phyloP scores from a whole-genome alignment of 257 asterid genomes.

The Mentha longifolia region DNA sequence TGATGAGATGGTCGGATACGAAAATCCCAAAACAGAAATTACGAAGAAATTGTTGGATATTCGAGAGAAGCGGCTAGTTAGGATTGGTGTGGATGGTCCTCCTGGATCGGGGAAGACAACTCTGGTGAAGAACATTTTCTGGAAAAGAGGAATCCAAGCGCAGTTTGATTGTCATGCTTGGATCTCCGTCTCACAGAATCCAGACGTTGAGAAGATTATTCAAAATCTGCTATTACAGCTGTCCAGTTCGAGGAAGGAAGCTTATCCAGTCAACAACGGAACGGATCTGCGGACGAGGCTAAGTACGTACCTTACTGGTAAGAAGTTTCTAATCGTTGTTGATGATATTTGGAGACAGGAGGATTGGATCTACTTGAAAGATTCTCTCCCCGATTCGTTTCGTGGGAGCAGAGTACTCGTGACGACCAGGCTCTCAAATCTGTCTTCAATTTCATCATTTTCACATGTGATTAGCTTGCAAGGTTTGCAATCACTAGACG shows the following conservation, averaged over 20 bases:
- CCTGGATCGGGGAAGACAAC: conserved; percentile 45
- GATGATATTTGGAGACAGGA: conserved; percentile 45
- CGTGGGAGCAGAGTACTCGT: conserved; percentile 53
- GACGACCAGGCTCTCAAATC: conserved; percentile 43
- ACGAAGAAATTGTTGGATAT: neutral
- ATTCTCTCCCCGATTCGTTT: conserved; percentile 43
- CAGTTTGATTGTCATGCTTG: conserved; percentile 45
- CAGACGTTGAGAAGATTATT: conserved; percentile 3
- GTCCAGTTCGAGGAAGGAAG: conserved; percentile 21
- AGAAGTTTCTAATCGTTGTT: conserved; percentile 49
- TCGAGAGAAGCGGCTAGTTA: conserved; percentile 28
- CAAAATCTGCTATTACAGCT: conserved; percentile 28
- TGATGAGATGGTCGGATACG: conserved; percentile 44
- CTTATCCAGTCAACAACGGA: conserved; percentile 9
- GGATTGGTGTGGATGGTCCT: conserved; percentile 37
- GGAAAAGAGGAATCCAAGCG: conserved; percentile 19
- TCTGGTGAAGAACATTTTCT: conserved; percentile 31
- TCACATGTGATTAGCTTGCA: neutral
- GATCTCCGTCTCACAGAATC: conserved; percentile 33
- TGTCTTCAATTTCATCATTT: conserved; percentile 39
- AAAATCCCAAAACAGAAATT: neutral
- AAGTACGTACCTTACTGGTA: conserved; percentile 14
- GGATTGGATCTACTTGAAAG: conserved; percentile 39
- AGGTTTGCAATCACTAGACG: conserved; percentile 32
- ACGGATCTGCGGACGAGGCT: neutral